Evolutionary conservation across 768 basidiomycete species (phyloP).

Genomic region (Cytidiella melzeri): DNA sequence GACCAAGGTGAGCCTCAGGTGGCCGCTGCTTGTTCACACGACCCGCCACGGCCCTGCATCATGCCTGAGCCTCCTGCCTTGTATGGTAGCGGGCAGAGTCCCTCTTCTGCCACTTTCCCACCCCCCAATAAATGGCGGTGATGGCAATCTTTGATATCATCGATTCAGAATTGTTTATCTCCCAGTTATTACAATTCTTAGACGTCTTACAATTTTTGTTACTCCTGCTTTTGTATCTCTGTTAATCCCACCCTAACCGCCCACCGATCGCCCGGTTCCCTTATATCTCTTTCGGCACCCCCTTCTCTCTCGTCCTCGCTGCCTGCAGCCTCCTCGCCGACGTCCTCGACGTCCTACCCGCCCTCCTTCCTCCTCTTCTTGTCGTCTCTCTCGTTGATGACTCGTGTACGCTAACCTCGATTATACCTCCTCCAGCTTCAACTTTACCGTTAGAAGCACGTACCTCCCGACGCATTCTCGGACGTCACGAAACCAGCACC

Average conservation of each 20-base stretch:
- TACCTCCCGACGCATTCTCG: constrained; percentile 3
- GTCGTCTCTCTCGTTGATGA: constrained; percentile 13
- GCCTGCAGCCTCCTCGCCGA: constrained; percentile 20
- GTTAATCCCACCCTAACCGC: constrained; percentile 10
- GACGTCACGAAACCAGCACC: constrained; percentile 3
- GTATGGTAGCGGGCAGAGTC: background rate
- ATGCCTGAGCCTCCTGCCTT: background rate
- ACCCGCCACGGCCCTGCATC: background rate
- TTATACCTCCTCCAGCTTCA: constrained; percentile 8
- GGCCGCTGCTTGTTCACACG: background rate
- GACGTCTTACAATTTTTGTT: constrained; percentile 13
- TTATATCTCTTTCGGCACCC: constrained; percentile 20
- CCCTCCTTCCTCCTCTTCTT: constrained; percentile 8
- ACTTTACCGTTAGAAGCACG: constrained; percentile 8
- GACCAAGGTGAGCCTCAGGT: constrained; percentile 13
- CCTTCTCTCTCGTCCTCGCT: constrained; percentile 16
- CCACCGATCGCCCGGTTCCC: constrained; percentile 21
- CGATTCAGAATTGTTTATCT: constrained; percentile 6
- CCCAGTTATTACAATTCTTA: background rate
- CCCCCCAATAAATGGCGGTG: background rate
- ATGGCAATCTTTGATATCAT: constrained; percentile 1
- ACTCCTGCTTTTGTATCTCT: constrained; percentile 16
- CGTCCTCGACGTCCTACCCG: constrained; percentile 20
- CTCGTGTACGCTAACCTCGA: constrained; percentile 22
- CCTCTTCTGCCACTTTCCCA: background rate